Conservation (phyloP, 179 eudicot genomes). For the Camellia oleifera region DNA sequence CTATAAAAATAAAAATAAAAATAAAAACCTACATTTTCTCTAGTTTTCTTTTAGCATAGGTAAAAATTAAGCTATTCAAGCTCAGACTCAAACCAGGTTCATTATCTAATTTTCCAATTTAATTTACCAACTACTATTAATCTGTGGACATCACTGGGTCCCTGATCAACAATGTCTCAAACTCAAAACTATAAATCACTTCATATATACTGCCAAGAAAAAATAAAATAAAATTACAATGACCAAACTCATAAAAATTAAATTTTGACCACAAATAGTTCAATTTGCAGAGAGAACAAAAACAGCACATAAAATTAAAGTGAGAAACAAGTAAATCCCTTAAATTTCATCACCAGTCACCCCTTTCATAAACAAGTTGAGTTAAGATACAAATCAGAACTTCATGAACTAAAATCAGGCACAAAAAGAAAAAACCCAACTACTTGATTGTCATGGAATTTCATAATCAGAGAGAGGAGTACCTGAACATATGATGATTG, state of each 20-base stretch:
- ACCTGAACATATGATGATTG: conserved; percentile 16
- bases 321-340: conserved; percentile 4
- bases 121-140: conserved; percentile 1
- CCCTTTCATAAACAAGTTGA: neutral
- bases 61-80: neutral
- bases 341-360: neutral
- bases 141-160: neutral
- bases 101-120: neutral
- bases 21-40: neutral
- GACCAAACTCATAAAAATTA: no score
- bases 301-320: neutral
- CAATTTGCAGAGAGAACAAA: neutral
- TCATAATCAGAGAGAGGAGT: neutral
- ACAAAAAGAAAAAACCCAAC: conserved; percentile 2
- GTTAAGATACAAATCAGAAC: neutral
- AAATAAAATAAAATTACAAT: no score
- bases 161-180: neutral
- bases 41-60: neutral
- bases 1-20: neutral
- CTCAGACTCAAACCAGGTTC: neutral
- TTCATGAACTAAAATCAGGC: neutral
- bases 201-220: neutral
- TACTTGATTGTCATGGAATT: neutral
- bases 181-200: neutral
- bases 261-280: neutral